phyloP scores from a whole-genome alignment of 805 yeast species.

The Blastobotrys chiropterorum region DNA sequence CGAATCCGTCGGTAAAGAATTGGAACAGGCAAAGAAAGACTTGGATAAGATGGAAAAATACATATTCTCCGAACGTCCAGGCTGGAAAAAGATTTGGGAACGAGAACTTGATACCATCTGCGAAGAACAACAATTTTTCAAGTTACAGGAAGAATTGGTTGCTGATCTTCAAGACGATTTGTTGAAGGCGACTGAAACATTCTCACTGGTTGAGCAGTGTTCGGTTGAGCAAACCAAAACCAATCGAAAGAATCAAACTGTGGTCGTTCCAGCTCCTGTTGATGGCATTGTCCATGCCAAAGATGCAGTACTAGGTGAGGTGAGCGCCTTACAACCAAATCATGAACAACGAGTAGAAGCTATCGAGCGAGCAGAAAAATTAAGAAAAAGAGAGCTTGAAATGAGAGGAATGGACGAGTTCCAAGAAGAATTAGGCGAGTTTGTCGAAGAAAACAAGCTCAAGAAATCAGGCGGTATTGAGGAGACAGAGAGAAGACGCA shows the following conservation, averaged over 20 bases:
- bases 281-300: slow-evolving; percentile 25
- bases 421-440: slow-evolving; percentile 77
- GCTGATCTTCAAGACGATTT: slow-evolving; percentile 77
- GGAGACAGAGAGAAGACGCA: slow-evolving; percentile 68
- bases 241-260: slow-evolving; percentile 27
- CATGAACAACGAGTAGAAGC: slow-evolving; percentile 85
- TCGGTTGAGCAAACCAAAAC: slow-evolving; percentile 65
- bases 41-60: slow-evolving; percentile 52
- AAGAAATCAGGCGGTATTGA: slow-evolving; percentile 86
- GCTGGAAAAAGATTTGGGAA: slow-evolving; percentile 92
- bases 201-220: slow-evolving; percentile 72
- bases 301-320: slow-evolving; percentile 77
- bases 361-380: slow-evolving; percentile 75
- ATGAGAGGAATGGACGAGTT: slow-evolving; percentile 54
- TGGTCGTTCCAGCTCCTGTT: slow-evolving; percentile 27
- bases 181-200: slow-evolving; percentile 73
- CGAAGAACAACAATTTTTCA: slow-evolving; percentile 89
- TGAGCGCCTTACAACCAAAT: slow-evolving; percentile 70
- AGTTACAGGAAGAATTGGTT: slow-evolving; percentile 80
- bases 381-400: slow-evolving; percentile 65
- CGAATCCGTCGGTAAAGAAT: slow-evolving; percentile 56
- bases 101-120: slow-evolving; percentile 81
- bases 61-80: slow-evolving; percentile 64
- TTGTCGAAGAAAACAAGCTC: slow-evolving; percentile 70
- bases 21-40: slow-evolving; percentile 48